Conservation (phyloP, 495 filamentous ascomycete species). For the Penicillium lagena region DNA sequence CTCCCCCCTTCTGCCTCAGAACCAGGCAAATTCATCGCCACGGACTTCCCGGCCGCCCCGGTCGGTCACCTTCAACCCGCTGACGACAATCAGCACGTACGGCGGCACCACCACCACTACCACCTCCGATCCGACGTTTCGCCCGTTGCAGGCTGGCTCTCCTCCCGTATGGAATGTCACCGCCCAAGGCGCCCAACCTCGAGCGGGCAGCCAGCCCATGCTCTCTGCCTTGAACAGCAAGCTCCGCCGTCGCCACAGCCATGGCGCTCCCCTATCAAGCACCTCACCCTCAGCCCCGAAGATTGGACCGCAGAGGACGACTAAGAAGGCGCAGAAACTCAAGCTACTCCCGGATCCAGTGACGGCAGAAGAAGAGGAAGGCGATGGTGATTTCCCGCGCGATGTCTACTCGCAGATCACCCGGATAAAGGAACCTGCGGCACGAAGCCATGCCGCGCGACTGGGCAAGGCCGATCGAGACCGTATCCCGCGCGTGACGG, state of each 20-base stretch:
- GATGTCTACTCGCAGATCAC: slow-evolving; percentile 95
- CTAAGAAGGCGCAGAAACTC: slow-evolving; percentile 91
- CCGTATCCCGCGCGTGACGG: slow-evolving; percentile 81
- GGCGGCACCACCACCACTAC: slow-evolving; percentile 28
- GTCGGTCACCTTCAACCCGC: slow-evolving; percentile 66
- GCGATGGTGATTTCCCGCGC: slow-evolving; percentile 82
- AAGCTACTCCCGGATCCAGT: slow-evolving; percentile 91
- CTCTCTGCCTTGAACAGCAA: slow-evolving; percentile 81
- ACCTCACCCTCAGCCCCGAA: slow-evolving; percentile 49
- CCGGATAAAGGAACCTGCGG: slow-evolving; percentile 94
- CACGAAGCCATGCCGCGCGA: slow-evolving; percentile 84
- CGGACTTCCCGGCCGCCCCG: slow-evolving; percentile 38
- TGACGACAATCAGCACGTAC: slow-evolving; percentile 53
- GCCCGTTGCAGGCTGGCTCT: slow-evolving; percentile 33
- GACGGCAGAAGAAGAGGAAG: slow-evolving; percentile 60
- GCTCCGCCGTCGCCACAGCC: slow-evolving; percentile 77
- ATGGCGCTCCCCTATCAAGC: slow-evolving; percentile 52
- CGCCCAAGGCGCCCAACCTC: slow-evolving; percentile 20
- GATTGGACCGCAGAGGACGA: slow-evolving; percentile 91
- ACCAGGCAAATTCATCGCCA: slow-evolving; percentile 37
- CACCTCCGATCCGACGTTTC: slow-evolving; percentile 36
- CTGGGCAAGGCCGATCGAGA: slow-evolving; percentile 91
- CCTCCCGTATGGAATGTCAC: slow-evolving; percentile 29
- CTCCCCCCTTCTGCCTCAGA: slow-evolving; percentile 40
- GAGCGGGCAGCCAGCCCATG: slow-evolving; percentile 53